Evolutionary conservation across 208 protist species (phyloP), one percentile per base, ranked within the genome.

Genomic region (Trypanosoma mega): DNA sequence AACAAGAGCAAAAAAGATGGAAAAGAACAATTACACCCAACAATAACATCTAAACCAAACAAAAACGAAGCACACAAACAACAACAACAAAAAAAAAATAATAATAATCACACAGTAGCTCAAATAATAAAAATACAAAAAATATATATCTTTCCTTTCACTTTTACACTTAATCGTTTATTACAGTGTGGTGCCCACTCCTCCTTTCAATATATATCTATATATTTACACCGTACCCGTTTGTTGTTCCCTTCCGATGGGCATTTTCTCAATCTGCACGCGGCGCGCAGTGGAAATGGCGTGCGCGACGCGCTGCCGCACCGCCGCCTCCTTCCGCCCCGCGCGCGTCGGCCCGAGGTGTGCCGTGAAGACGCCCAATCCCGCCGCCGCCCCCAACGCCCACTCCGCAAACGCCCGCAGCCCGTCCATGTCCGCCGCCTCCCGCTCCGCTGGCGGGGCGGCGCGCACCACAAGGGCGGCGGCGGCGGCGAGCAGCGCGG

Each of bases 251-350:
- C 18, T 26, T 20, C 34, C 16, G 21, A 63, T 34, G n/a, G 9
- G 31, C 34, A 93, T 37, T 0, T 72, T 67, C 33, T 65, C 73
- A 46, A 95, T 95, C 20, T 95, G 76, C 43, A 91, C 76, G 39
- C 72, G 63, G 11, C 82, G 75, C 21, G 80, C 83, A 0, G 80
- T 87, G 16, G 55, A 33, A 29, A 95, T 92, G 8, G 70, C 68
- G 46, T 90, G 84, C 1, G 85, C 70, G 21, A 52, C 53, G 29
- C 85, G 82, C 48, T 85, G 74, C 5, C 73, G 75, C 23, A 95
- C 60, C 9, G 65, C 70, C 2, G 82, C 85, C 76, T 95, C 88
- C 72, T 95, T 95, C 26, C n/a, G 21, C 2, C 54, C 46, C 6
- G 57, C 53, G 43, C 68, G 57, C 16, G 72, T 56, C 1, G 72